These are phyloP conservation scores for Hericium erinaceus DNA, from an alignment of 768 basidiomycete species.

Conservation along the genomic window DNA sequence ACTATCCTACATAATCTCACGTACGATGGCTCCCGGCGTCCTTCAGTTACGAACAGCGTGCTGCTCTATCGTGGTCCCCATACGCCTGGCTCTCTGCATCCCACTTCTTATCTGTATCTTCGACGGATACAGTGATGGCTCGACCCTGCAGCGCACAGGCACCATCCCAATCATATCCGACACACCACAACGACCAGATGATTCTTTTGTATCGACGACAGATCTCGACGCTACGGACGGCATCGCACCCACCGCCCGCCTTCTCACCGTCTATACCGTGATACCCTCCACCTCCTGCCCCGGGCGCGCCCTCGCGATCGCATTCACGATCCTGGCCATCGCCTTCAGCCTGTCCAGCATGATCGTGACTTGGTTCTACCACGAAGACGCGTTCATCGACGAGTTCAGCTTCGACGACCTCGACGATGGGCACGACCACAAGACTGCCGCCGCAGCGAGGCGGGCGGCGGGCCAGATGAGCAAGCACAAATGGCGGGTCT, in stretches of 20 bases:
- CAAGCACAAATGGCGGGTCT: not conserved
- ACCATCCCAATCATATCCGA: not conserved
- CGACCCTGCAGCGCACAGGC: not conserved
- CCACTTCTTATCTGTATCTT: slow-evolving; percentile 11
- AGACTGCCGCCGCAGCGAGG: not conserved
- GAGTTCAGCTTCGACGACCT: slow-evolving; percentile 6
- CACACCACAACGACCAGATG: not conserved
- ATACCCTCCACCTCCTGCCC: slow-evolving; percentile 1
- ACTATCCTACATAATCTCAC: no score
- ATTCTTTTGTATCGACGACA: not conserved
- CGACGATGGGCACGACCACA: not conserved
- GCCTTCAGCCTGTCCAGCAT: slow-evolving; percentile 6
- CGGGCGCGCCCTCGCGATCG: slow-evolving; percentile 4
- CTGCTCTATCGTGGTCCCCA: slow-evolving; percentile 9
- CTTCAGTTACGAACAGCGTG: slow-evolving; percentile 8
- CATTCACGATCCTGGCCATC: slow-evolving; percentile 5
- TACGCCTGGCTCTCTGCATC: slow-evolving; percentile 11
- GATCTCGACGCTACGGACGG: not conserved
- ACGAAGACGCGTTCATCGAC: not conserved
- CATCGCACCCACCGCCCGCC: not conserved
- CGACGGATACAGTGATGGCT: slow-evolving; percentile 5
- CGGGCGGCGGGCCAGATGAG: not conserved
- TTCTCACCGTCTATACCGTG: not conserved
- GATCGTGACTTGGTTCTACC: slow-evolving; percentile 1
- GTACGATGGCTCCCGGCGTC: not conserved